phyloP scores from a whole-genome alignment of 1,284 basidiomycete species.

The Microbotryum lychnidis-dioicae region DNA sequence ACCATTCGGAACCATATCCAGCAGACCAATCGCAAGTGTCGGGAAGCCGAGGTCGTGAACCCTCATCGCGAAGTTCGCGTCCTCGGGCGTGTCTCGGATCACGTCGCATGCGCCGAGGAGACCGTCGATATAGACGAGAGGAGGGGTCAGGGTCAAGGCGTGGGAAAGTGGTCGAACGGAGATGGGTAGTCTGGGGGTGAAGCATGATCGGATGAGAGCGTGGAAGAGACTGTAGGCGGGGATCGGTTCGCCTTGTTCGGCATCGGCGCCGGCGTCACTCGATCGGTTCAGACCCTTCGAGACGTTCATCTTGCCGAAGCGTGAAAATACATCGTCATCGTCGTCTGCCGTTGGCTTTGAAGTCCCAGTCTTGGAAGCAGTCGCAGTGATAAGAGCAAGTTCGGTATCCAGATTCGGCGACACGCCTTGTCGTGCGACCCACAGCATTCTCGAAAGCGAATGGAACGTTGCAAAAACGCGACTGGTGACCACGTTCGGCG shows the following conservation, averaged over 20 bases:
- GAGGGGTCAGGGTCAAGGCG: conserved; percentile 8
- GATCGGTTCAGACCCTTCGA: conserved; percentile 15
- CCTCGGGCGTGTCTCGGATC: conserved; percentile 39
- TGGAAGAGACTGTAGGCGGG: conserved; percentile 17
- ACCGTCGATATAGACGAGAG: conserved; percentile 13
- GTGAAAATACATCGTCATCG: conserved; percentile 40
- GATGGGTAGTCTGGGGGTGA: conserved; percentile 1
- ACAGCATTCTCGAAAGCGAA: conserved; percentile 38
- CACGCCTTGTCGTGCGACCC: conserved; percentile 37
- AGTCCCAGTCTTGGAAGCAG: too few relatives aligned
- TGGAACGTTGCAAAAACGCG: conserved; percentile 39
- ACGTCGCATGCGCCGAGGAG: conserved; percentile 55
- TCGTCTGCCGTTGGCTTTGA: not conserved
- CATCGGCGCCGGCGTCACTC: conserved; percentile 9
- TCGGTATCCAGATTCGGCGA: conserved; percentile 26
- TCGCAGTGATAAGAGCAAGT: too few relatives aligned
- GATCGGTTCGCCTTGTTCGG: conserved; percentile 5
- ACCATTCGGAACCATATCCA: conserved; percentile 65
- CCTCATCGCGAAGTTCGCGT: conserved; percentile 61
- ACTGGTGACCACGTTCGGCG: conserved; percentile 19
- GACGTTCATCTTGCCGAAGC: conserved; percentile 44
- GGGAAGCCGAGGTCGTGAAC: conserved; percentile 60
- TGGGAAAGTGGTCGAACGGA: conserved; percentile 10
- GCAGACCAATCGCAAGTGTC: conserved; percentile 54
- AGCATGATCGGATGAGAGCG: conserved; percentile 15